Percentiles rank a stretch among this genome's conserved stretches.
Evolutionary conservation across 768 basidiomycete genomes (phyloP).

Genomic region (Gelatoporia subvermispora): DNA sequence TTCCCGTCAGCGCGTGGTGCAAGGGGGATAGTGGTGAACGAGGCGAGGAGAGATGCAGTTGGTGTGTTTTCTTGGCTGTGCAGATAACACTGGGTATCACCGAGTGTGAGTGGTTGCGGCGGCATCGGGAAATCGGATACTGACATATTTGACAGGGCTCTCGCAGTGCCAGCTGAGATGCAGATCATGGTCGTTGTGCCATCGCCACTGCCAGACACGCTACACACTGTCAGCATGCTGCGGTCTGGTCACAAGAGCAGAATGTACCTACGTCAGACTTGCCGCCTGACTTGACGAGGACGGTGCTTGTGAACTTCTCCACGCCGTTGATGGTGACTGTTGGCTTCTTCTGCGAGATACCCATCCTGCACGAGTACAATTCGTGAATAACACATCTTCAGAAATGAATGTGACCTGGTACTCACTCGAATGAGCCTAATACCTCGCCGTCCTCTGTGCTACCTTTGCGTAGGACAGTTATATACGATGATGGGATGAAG

Average conservation of each 20-base stretch:
- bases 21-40: slow-evolving; percentile 12
- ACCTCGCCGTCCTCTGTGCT: slow-evolving; percentile 37
- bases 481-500: slow-evolving; percentile 44
- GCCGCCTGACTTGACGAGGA: slow-evolving; percentile 13
- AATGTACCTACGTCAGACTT: slow-evolving; percentile 13
- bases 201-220: slow-evolving; percentile 21
- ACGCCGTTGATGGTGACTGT: slow-evolving; percentile 14
- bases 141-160: slow-evolving; percentile 18
- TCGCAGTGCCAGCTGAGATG: slow-evolving; percentile 18
- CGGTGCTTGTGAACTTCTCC: slow-evolving; percentile 14
- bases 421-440: slow-evolving; percentile 47
- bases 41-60: slow-evolving; percentile 10
- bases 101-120: neutral
- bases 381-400: too few relatives aligned
- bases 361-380: slow-evolving; percentile 13
- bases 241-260: neutral
- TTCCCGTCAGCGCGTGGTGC: slow-evolving; percentile 6
- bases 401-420: neutral
- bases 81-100: slow-evolving; percentile 13
- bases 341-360: slow-evolving; percentile 14
- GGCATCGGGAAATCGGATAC: neutral
- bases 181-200: slow-evolving; percentile 8
- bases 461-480: slow-evolving; percentile 38
- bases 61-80: slow-evolving; percentile 5
- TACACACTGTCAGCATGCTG: neutral